phyloP scores from a whole-genome alignment of 495 filamentous ascomycete genomes.

The Platismatia glauca region DNA sequence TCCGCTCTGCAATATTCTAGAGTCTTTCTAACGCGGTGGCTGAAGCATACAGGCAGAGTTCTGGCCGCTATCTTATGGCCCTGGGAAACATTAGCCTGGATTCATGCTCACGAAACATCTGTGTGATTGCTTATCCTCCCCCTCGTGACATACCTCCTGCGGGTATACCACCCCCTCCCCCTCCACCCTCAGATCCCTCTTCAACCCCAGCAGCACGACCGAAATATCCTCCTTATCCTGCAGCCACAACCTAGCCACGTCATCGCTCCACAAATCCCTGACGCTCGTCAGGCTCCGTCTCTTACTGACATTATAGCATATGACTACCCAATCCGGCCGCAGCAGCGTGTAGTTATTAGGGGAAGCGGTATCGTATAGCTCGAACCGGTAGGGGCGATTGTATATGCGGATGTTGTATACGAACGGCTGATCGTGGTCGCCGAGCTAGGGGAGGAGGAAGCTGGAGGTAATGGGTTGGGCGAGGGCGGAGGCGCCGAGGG shows the following conservation, averaged over 20 bases:
- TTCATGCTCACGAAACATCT: too few species aligned
- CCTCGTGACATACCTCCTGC: conserved; percentile 53
- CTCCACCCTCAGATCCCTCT: conserved; percentile 66
- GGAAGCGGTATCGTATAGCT: conserved; percentile 70
- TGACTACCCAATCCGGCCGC: conserved; percentile 58
- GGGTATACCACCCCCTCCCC: conserved; percentile 63
- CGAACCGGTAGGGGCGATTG: conserved; percentile 58
- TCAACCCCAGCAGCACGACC: conserved; percentile 70
- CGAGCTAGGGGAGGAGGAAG: too few species aligned
- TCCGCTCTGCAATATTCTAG: too few species aligned
- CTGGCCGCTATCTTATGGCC: too few species aligned
- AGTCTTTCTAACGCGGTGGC: too few species aligned
- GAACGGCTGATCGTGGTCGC: too few species aligned
- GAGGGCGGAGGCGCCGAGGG: too few species aligned
- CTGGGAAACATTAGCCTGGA: too few species aligned
- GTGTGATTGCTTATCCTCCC: too few species aligned
- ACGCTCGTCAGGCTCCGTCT: conserved; percentile 55
- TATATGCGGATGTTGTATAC: conserved; percentile 60
- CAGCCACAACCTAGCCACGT: conserved; percentile 55
- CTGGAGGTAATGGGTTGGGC: too few species aligned
- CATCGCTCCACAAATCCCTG: conserved; percentile 58
- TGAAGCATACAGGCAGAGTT: too few species aligned
- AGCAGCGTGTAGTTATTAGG: conserved; percentile 67
- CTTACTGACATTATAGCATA: conserved; percentile 75
- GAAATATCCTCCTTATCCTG: conserved; percentile 51